Percentiles rank a stretch among this genome's conserved stretches.
These are phyloP conservation scores for Penicillium argentinense DNA, from an alignment of 495 filamentous ascomycete species.

Conservation along the genomic window DNA sequence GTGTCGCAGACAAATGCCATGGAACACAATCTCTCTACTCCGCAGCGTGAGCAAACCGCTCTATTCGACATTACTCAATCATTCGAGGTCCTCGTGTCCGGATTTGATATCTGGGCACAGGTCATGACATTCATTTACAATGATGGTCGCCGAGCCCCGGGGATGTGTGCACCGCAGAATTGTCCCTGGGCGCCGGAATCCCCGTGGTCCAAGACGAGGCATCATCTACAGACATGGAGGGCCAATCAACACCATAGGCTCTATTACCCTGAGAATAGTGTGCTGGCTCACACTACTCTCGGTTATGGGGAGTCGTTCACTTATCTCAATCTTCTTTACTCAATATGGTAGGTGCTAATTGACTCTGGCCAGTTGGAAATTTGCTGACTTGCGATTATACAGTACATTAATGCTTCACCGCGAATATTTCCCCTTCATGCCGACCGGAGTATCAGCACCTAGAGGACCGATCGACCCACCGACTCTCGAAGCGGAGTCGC, in stretches of 20 bases:
- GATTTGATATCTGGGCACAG: constrained; percentile 26
- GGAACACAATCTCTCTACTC: constrained; percentile 9
- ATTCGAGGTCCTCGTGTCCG: constrained; percentile 21
- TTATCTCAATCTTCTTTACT: constrained; percentile 27
- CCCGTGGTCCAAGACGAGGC: constrained; percentile 15
- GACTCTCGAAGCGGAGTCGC: constrained; percentile 16
- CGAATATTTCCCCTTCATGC: constrained; percentile 27
- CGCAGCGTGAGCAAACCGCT: constrained; percentile 6
- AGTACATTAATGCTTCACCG: constrained; percentile 24
- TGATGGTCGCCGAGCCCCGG: constrained; percentile 22
- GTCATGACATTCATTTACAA: constrained; percentile 28
- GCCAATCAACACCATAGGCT: constrained; percentile 19
- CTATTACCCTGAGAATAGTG: constrained; percentile 20
- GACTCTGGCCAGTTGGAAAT: neutral
- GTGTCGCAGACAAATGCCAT: constrained; percentile 9
- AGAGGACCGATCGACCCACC: constrained; percentile 23
- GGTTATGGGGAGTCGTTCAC: constrained; percentile 24
- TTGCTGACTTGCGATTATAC: neutral
- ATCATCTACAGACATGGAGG: constrained; percentile 19
- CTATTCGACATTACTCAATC: constrained; percentile 20
- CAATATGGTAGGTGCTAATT: constrained; percentile 10
- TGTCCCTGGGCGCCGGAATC: constrained; percentile 22
- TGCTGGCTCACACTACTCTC: constrained; percentile 16
- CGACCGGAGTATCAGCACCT: constrained; percentile 12
- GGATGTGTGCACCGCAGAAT: constrained; percentile 23